These are phyloP conservation scores for Phytophthora fragariaefolia DNA, from an alignment of 352 stramenopile species.

Conservation along the genomic window DNA sequence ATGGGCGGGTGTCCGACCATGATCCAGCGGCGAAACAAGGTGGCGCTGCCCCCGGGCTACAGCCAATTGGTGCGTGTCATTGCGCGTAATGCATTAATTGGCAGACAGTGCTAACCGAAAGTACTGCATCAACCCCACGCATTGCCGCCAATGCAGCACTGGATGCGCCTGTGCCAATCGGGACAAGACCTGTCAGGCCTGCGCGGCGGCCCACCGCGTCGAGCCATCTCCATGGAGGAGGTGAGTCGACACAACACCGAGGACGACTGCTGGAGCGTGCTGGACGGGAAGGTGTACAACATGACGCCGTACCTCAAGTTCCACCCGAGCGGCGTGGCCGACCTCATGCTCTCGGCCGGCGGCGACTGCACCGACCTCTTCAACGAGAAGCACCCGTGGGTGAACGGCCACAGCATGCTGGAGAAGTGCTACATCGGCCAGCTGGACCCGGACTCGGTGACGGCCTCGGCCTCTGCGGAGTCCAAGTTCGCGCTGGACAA, in stretches of 20 bases:
- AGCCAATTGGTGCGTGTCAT: slow-evolving; percentile 85
- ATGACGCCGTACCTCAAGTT: slow-evolving; percentile 97
- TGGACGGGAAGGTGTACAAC: slow-evolving; percentile 96
- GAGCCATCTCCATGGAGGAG: slow-evolving; percentile 84
- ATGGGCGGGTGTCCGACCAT: slow-evolving; percentile 67
- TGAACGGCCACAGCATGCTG: slow-evolving; percentile 93
- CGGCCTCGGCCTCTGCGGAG: slow-evolving; percentile 1
- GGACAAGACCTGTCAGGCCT: slow-evolving; percentile 90
- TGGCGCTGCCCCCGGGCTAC: slow-evolving; percentile 89
- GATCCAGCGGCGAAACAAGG: slow-evolving; percentile 76
- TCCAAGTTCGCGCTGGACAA: slow-evolving; percentile 66
- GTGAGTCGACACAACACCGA: slow-evolving; percentile 86
- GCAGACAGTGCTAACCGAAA: too few species aligned
- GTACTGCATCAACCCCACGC: neutral
- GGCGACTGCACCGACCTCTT: slow-evolving; percentile 96
- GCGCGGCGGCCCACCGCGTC: slow-evolving; percentile 55
- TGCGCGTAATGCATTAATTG: too few species aligned
- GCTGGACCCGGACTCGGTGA: slow-evolving; percentile 63
- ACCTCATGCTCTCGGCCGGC: slow-evolving; percentile 93
- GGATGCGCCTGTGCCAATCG: slow-evolving; percentile 89
- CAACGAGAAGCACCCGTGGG: slow-evolving; percentile 97
- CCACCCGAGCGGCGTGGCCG: slow-evolving; percentile 95
- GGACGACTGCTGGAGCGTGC: slow-evolving; percentile 94
- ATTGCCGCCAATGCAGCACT: slow-evolving; percentile 70
- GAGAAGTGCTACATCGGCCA: slow-evolving; percentile 85